Base-by-base conservation (phyloP, 768 basidiomycete species). In the Cytidiella melzeri region DNA sequence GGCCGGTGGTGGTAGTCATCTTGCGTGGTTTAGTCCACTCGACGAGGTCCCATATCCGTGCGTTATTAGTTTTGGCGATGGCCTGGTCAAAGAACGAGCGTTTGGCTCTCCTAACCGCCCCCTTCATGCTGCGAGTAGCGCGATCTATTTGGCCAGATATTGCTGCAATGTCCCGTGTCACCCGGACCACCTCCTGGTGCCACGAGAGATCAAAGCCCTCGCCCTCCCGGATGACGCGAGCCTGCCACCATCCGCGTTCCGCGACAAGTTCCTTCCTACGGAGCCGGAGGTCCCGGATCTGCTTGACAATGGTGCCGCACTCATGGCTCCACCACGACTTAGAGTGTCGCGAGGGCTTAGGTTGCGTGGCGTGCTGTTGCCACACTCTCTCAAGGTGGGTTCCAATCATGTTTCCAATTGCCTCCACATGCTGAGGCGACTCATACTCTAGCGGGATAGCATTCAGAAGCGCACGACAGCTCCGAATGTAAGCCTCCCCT, bases 21-120 rank as follows among this genome's bases (percentile, higher is more conserved):
- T 23, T 18, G n/a, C n/a, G n/a, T n/a, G n/a, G n/a, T n/a, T n/a
- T n/a, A n/a, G n/a, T n/a, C n/a, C n/a, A n/a, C n/a, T 25, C 27
- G 2, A 48, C 51, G 15, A 53, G 13, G 40, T 53, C 45, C 51
- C 51, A 52, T 3, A 52, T 43, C 4, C 51, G 45, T 1, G 45
- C 42, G 4, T 38, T 39, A 30, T 48, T 28, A 6, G 47, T 43
- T 24, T 37, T 27, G 12, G 13, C 41, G 5, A 53, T 53, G 21
- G 48, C 36, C 2, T 23, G 36, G 23, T 53, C 45, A 23, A 53
- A 53, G 20, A 27, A 28, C 3, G 12, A 10, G 1, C 45, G n/a
- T 20, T 52, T 52, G 1, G 45, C 51, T 3, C 44, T 19, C 6
- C 51, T 25, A 10, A 45, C 43, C 3, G 43, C 42, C 3, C 42